Percentiles rank a stretch among this genome's conserved stretches.
Evolutionary conservation across 441 rosid genomes (phyloP).

Genomic region (Cnidoscolus chayamansa): DNA sequence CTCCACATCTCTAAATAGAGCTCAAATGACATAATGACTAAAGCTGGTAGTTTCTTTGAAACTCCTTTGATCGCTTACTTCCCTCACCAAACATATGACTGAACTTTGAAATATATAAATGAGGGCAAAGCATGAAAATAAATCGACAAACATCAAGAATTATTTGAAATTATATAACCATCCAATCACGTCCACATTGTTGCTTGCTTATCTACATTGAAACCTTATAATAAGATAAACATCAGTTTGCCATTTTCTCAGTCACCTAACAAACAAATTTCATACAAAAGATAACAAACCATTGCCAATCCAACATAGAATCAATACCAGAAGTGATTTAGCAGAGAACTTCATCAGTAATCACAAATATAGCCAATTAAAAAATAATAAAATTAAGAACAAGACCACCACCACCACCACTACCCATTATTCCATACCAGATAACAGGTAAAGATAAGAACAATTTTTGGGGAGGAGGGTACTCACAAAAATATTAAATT

Average conservation of each 20-base stretch:
- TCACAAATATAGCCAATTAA: background rate
- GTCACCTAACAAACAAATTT: background rate
- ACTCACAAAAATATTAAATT: constrained; percentile 17
- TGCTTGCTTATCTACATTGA: background rate
- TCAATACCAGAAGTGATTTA: background rate
- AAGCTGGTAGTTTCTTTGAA: too few species aligned
- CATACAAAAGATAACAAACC: background rate
- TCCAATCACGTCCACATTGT: background rate
- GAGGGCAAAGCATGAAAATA: background rate
- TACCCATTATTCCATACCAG: background rate
- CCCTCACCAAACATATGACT: background rate
- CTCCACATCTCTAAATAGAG: too few species aligned
- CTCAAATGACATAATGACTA: too few species aligned
- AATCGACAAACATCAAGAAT: background rate
- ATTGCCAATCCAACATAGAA: background rate
- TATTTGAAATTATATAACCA: background rate
- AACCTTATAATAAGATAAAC: background rate
- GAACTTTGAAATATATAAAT: background rate
- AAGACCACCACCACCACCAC: background rate
- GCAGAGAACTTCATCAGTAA: background rate
- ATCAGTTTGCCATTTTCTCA: background rate
- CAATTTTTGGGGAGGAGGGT: too few species aligned
- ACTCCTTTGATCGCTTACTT: background rate
- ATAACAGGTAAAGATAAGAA: background rate
- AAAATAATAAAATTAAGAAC: background rate